Conservation (phyloP, 371 early-diverging fungal species). For the Rhizomucor miehei region DNA sequence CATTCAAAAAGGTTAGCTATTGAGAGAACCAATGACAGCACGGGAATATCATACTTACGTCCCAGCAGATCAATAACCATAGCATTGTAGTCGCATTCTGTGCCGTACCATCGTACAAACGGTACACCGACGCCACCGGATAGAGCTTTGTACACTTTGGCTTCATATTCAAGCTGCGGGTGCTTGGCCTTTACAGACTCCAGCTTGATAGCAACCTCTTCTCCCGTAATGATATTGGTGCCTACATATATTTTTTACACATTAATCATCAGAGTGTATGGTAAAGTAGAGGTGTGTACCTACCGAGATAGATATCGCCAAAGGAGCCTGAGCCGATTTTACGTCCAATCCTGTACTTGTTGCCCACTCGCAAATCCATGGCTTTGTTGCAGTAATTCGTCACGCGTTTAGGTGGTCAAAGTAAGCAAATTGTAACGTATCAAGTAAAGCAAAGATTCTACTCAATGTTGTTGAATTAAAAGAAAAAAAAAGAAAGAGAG, state of each 20-base stretch:
- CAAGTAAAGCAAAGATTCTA: too few species aligned
- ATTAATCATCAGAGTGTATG: neutral
- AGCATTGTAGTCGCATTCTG: slow-evolving; percentile 91
- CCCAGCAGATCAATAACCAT: slow-evolving; percentile 99
- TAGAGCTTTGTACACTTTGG: slow-evolving; percentile 91
- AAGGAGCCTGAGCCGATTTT: slow-evolving; percentile 99
- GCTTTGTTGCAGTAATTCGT: neutral
- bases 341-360: slow-evolving; percentile 92
- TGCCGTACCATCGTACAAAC: slow-evolving; percentile 92
- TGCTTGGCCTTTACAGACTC: slow-evolving; percentile 92
- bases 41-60: slow-evolving; percentile 38
- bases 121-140: slow-evolving; percentile 97
- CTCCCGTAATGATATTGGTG: slow-evolving; percentile 87
- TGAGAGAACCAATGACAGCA: neutral
- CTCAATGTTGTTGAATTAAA: too few species aligned
- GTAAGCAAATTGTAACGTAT: neutral
- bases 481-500: too few species aligned
- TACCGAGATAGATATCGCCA: slow-evolving; percentile 98
- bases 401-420: neutral
- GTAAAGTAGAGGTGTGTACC: slow-evolving; percentile 6
- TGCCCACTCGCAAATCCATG: slow-evolving; percentile 74
- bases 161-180: slow-evolving; percentile 97
- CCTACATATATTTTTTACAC: slow-evolving; percentile 48
- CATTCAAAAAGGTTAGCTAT: slow-evolving; percentile 4
- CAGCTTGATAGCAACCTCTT: slow-evolving; percentile 96